Conservation (phyloP, 23 red algal species). For the Cyanidium caldarium region DNA sequence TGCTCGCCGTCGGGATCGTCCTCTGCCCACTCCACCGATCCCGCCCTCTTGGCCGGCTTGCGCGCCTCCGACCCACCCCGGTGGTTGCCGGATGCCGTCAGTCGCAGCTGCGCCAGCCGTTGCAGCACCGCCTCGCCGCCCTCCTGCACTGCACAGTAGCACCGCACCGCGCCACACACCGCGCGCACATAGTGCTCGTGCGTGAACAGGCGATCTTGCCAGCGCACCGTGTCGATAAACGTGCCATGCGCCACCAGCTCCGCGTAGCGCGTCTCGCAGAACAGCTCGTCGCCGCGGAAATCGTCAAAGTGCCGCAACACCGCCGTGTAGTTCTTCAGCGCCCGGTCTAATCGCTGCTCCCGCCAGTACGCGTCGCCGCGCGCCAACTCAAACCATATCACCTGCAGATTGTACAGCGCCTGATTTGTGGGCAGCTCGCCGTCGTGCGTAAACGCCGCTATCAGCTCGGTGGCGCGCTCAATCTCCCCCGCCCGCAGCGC, state of each 20-base stretch:
- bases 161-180: background rate
- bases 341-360: constrained; percentile 29
- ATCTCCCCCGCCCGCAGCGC: constrained; percentile 37
- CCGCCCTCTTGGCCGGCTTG: no score
- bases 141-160: constrained; percentile 2
- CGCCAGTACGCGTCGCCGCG: constrained; percentile 43
- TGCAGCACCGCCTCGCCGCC: no score
- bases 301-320: constrained; percentile 85
- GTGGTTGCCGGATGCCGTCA: no score
- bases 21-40: background rate
- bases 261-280: constrained; percentile 78
- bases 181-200: constrained; percentile 7
- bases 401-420: constrained; percentile 91
- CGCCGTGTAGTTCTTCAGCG: constrained; percentile 70
- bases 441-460: constrained; percentile 74
- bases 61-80: no score
- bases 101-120: no score
- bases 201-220: constrained; percentile 8
- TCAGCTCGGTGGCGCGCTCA: constrained; percentile 36
- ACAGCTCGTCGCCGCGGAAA: constrained; percentile 78
- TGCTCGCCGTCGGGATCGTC: no score
- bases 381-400: constrained; percentile 84
- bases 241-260: constrained; percentile 61
- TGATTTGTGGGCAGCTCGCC: constrained; percentile 51
- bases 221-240: constrained; percentile 25